A percentile compares a stretch with the other conserved stretches of the same genome.
Conservation (phyloP, 1,139 yeast species). For the Blastobotrys persicus region DNA sequence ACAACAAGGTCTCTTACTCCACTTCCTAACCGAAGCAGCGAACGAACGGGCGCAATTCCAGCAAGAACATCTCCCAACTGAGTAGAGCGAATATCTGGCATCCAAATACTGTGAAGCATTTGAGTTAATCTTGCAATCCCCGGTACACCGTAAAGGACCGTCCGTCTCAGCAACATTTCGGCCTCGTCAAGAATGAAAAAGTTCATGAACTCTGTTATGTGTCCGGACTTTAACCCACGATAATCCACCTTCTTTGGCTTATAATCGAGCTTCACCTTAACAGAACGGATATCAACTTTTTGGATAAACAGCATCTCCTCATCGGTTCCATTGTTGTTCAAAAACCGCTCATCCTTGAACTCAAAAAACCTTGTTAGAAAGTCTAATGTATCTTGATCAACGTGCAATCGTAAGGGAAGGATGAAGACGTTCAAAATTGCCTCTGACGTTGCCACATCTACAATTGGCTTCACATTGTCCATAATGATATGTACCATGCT, state of each 20-base stretch:
- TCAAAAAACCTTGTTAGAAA: constrained; percentile 76
- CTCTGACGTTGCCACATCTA: constrained; percentile 67
- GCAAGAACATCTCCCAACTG: constrained; percentile 78
- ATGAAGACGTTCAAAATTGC: constrained; percentile 53
- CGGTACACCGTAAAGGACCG: constrained; percentile 67
- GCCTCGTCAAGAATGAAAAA: constrained; percentile 88
- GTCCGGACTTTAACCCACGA: constrained; percentile 80
- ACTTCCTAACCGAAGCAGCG: constrained; percentile 72
- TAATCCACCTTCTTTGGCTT: constrained; percentile 89
- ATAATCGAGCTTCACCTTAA: constrained; percentile 76
- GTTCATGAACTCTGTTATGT: constrained; percentile 81
- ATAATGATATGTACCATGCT: constrained; percentile 58
- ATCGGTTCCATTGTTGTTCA: constrained; percentile 30
- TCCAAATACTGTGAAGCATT: constrained; percentile 67
- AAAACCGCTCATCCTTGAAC: constrained; percentile 71
- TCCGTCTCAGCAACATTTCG: constrained; percentile 58
- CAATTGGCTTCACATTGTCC: constrained; percentile 64
- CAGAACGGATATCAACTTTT: constrained; percentile 58
- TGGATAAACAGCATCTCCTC: constrained; percentile 69
- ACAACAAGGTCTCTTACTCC: constrained; percentile 73
- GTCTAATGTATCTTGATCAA: constrained; percentile 92
- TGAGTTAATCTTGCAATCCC: constrained; percentile 64
- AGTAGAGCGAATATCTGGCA: constrained; percentile 76
- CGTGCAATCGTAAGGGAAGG: constrained; percentile 74
- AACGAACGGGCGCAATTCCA: constrained; percentile 79